Percentiles rank a stretch among this genome's conserved stretches.
Evolutionary conservation across 2,329 filamentous ascomycete genomes (phyloP).

Genomic region (Penicillium verrucosum): DNA sequence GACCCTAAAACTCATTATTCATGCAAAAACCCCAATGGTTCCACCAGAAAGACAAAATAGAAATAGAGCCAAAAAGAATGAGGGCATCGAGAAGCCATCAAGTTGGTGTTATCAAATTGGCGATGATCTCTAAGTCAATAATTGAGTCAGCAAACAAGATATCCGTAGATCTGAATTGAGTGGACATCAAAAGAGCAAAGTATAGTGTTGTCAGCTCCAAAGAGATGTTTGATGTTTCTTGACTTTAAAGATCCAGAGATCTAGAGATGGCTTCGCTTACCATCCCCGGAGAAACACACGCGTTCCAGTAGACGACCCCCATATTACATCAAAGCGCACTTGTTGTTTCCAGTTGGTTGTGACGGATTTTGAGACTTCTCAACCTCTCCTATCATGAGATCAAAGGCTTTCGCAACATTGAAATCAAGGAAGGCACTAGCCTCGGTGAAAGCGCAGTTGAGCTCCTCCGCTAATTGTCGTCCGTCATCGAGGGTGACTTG

Average conservation of each 20-base stretch:
- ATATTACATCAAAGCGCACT: constrained; percentile 80
- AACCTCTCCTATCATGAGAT: constrained; percentile 89
- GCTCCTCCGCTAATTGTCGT: constrained; percentile 76
- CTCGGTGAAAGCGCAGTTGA: constrained; percentile 91
- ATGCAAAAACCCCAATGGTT: constrained; percentile 19
- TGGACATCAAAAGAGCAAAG: not conserved
- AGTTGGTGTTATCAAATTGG: not conserved
- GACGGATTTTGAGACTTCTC: constrained; percentile 90
- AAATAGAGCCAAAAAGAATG: constrained; percentile 3
- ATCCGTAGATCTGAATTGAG: constrained; percentile 3
- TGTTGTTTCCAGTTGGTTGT: constrained; percentile 74
- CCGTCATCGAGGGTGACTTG: constrained; percentile 86
- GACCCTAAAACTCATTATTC: constrained; percentile 19
- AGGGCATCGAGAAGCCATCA: constrained; percentile 1
- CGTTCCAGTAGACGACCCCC: not conserved
- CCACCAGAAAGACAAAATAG: constrained; percentile 13
- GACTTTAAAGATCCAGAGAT: not conserved
- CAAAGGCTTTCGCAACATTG: constrained; percentile 89
- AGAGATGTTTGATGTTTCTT: not conserved
- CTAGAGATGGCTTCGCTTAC: constrained; percentile 3
- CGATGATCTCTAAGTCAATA: not conserved
- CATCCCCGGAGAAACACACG: not conserved
- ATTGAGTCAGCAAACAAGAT: constrained; percentile 1
- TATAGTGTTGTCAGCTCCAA: not conserved
- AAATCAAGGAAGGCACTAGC: constrained; percentile 91